phyloP scores from a whole-genome alignment of 1,284 basidiomycete species.

The Rhodotorula mucilaginosa region DNA sequence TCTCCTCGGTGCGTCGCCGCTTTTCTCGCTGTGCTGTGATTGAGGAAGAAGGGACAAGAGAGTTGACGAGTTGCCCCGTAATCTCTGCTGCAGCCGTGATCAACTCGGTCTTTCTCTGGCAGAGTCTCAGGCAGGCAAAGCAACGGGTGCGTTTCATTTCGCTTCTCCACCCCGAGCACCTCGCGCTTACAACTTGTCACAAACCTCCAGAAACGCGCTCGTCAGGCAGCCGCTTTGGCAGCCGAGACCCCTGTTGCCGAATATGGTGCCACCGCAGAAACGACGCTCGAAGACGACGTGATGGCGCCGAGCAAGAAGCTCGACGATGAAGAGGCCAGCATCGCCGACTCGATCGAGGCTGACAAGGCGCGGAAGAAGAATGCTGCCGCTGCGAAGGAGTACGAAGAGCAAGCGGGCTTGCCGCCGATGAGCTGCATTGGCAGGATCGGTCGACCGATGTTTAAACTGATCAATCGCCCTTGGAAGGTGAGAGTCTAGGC shows the following conservation, averaged over 20 bases:
- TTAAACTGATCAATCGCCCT: slow-evolving; percentile 48
- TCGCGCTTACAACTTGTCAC: neutral
- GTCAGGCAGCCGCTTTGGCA: neutral
- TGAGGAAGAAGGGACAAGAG: too few relatives aligned
- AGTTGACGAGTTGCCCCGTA: neutral
- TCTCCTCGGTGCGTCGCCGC: slow-evolving; percentile 40
- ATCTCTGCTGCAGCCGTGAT: slow-evolving; percentile 43
- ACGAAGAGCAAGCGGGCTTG: slow-evolving; percentile 10
- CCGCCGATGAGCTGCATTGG: slow-evolving; percentile 45
- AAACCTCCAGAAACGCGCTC: neutral
- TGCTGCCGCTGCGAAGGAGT: neutral
- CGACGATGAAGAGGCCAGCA: neutral
- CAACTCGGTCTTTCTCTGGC: slow-evolving; percentile 48
- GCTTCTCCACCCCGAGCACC: too few relatives aligned
- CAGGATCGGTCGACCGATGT: slow-evolving; percentile 47
- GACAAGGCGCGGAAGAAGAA: neutral
- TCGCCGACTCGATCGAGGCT: neutral
- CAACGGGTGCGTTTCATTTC: slow-evolving; percentile 4
- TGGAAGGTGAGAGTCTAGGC: slow-evolving; percentile 43
- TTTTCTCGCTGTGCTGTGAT: too few relatives aligned
- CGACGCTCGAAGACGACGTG: neutral
- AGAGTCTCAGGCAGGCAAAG: slow-evolving; percentile 35
- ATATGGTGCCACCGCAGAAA: neutral
- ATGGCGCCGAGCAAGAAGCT: neutral
- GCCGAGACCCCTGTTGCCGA: too few relatives aligned